Base-by-base conservation (phyloP, 2,329 filamentous ascomycete genomes). In the Arthroderma sp. region DNA sequence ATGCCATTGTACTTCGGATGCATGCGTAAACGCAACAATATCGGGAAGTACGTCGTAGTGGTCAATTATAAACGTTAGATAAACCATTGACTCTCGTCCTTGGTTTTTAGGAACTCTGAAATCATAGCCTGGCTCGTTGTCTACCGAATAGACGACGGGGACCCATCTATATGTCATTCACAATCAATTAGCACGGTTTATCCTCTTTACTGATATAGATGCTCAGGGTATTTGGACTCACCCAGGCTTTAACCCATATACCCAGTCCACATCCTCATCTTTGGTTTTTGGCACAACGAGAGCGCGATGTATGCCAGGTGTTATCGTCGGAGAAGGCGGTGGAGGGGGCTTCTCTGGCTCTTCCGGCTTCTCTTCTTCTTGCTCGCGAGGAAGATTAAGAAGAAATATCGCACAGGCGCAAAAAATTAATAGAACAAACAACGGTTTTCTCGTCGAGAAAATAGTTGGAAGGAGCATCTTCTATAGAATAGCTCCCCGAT, bases 1-100 rank as follows among this genome's bases (percentile, higher is more conserved):
- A 53, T 74, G 64, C 64, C 64, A 67, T 57, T 67, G 64, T 43
- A 57, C 65, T 36, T 63, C 57, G 30, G 57, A 50, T 5, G 61
- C 58, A 47, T 67, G 64, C 45, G 66, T 60, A 44, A 67, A 67
- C 40, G 65, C 58, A 45, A 65, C 61, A n/a, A 58, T 49, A 8
- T 66, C 58, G 5, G 64, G 64, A 33, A 67, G 57, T 37, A 55
- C 50, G 31, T 66, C 53, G 48, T 67, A 67, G 49, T 67, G 56
- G 47, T 67, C 63, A 43, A 67, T 65, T 5, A 67, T 65, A 46
- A 49, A 49, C 36, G 47, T 44, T 5, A 49, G 47, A 41, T 46
- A 49, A 1, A 40, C 43, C 43, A 46, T 49, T 29, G 44, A 36
- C 22, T 46, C 47, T n/a, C 47, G 40, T 6, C 47, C 47, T 27